Evolutionary conservation across 768 basidiomycete genomes (phyloP).

Genomic region (Hericium erinaceus): DNA sequence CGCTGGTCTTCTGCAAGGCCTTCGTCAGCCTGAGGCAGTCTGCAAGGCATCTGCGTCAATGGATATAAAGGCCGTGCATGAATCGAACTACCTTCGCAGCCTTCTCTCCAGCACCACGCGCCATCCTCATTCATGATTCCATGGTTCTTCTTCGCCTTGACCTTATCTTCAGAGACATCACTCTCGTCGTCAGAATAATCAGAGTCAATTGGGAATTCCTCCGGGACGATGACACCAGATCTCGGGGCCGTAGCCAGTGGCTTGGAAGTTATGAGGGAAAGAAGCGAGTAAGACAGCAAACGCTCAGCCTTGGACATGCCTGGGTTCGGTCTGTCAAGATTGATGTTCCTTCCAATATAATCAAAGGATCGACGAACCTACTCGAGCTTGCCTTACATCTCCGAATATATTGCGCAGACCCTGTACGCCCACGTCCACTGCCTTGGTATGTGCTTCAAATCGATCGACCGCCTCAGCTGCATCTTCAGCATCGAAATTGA

Average conservation of each 20-base stretch:
- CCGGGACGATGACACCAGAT: constrained; percentile 21
- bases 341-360: not conserved
- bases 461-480: constrained; percentile 46
- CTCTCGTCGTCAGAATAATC: constrained; percentile 29
- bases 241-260: constrained; percentile 41
- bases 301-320: constrained; percentile 77
- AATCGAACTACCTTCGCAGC: constrained; percentile 46
- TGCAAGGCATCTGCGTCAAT: constrained; percentile 17
- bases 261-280: constrained; percentile 68
- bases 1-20: constrained; percentile 66
- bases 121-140: constrained; percentile 62
- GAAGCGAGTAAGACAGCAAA: constrained; percentile 59
- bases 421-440: constrained; percentile 62
- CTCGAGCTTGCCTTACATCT: constrained; percentile 52
- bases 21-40: constrained; percentile 75
- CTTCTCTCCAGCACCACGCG: constrained; percentile 84
- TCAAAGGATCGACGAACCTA: constrained; percentile 36
- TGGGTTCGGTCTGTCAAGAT: constrained; percentile 17
- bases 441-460: constrained; percentile 59
- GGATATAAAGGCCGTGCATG: not conserved
- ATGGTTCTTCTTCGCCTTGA: constrained; percentile 26
- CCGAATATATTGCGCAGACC: constrained; percentile 54
- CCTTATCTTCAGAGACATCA: constrained; percentile 12
- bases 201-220: constrained; percentile 31
- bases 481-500: constrained; percentile 73